These are phyloP conservation scores for Sporothrix pallida DNA, from an alignment of 2,329 filamentous ascomycete species.

Conservation along the genomic window DNA sequence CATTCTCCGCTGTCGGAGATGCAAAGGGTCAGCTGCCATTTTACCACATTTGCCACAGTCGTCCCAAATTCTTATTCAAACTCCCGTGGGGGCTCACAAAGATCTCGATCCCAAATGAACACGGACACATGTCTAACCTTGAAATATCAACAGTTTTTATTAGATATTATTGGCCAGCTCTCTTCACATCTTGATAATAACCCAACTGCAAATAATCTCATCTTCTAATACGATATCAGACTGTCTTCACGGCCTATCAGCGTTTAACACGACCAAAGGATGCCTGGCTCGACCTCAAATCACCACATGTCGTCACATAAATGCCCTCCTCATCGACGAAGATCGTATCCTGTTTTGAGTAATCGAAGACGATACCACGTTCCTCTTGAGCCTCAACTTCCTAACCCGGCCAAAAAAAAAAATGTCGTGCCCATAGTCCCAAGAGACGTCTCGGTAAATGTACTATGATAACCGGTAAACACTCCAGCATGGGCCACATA, in stretches of 20 bases:
- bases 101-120: neutral
- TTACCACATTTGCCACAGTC: slow-evolving; percentile 12
- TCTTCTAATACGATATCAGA: no score
- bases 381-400: neutral
- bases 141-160: no score
- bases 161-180: neutral
- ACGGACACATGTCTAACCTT: no score
- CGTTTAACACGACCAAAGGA: no score
- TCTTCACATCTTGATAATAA: neutral
- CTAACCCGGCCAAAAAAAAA: neutral
- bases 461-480: neutral
- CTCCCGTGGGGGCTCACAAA: neutral
- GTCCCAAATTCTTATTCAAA: neutral
- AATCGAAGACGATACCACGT: neutral
- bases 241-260: no score
- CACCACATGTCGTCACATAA: no score
- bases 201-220: no score
- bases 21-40: neutral
- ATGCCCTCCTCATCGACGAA: neutral
- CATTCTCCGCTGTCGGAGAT: slow-evolving; percentile 6
- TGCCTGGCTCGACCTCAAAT: neutral
- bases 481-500: no score
- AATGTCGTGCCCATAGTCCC: neutral
- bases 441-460: neutral
- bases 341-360: neutral